A percentile compares a stretch with the other conserved stretches of the same genome.
These are phyloP conservation scores for Amylostereum chailletii DNA, from an alignment of 1,284 basidiomycete species.

Conservation along the genomic window DNA sequence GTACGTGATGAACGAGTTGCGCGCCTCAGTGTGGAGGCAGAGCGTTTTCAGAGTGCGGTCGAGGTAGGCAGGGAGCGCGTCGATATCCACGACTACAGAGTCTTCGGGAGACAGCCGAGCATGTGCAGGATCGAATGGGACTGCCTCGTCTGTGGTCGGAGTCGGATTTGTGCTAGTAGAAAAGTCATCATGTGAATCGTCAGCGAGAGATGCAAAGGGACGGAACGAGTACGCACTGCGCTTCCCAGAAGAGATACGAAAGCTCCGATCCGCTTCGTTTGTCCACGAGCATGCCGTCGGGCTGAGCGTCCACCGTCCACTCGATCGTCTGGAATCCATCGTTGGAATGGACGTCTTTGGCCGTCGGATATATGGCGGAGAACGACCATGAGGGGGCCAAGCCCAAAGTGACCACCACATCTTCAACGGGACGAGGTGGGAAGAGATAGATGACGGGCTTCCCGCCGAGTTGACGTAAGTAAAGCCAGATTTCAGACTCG, in stretches of 20 bases:
- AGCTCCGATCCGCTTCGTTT: constrained; percentile 14
- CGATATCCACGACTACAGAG: constrained; percentile 22
- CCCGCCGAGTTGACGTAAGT: not conserved
- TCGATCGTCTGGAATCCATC: constrained; percentile 8
- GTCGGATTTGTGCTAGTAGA: not conserved
- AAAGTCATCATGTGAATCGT: not conserved
- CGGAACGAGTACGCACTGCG: constrained; percentile 6
- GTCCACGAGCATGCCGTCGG: constrained; percentile 19
- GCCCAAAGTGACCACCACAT: constrained; percentile 8
- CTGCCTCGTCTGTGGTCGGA: not conserved
- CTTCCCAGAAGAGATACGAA: constrained; percentile 28
- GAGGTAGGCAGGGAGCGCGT: constrained; percentile 24
- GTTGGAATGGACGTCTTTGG: constrained; percentile 1
- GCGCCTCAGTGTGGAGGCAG: constrained; percentile 30
- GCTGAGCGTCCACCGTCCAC: constrained; percentile 20
- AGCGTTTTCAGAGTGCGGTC: constrained; percentile 24
- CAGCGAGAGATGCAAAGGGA: not conserved
- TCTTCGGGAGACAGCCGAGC: constrained; percentile 9
- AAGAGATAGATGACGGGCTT: constrained; percentile 10
- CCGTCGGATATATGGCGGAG: constrained; percentile 8
- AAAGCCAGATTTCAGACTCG: no score
- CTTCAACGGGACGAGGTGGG: constrained; percentile 13
- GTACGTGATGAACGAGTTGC: constrained; percentile 33
- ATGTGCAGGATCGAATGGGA: constrained; percentile 5
- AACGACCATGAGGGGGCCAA: constrained; percentile 18